Evolutionary conservation across 768 basidiomycete species (phyloP).

Genomic region (Serendipita sp.): DNA sequence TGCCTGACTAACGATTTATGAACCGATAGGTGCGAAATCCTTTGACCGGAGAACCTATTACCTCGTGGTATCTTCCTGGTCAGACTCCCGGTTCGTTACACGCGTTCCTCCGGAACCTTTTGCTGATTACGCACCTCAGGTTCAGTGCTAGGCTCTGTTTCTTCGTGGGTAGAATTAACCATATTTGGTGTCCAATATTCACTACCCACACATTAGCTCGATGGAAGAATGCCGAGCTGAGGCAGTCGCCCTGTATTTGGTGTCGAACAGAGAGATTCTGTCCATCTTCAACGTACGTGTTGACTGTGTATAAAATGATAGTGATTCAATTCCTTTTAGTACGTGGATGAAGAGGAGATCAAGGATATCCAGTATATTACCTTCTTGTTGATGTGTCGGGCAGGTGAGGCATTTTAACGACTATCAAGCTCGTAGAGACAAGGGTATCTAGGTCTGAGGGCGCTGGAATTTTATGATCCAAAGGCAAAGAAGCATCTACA

Average conservation of each 20-base stretch:
- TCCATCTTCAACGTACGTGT: constrained; percentile 57
- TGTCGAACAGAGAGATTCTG: constrained; percentile 58
- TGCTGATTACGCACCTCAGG: constrained; percentile 11
- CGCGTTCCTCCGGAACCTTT: too few species aligned
- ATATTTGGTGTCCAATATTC: not conserved
- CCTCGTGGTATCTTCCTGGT: constrained; percentile 78
- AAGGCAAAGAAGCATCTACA: constrained; percentile 69
- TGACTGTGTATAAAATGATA: not conserved
- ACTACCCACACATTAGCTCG: constrained; percentile 24
- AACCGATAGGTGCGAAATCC: constrained; percentile 54
- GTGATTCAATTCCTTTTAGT: constrained; percentile 27
- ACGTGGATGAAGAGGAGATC: constrained; percentile 46
- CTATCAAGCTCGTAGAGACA: not conserved
- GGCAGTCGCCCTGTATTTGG: constrained; percentile 66
- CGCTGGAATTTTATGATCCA: constrained; percentile 73
- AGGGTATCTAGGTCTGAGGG: constrained; percentile 32
- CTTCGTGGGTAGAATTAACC: constrained; percentile 27
- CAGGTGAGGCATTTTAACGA: constrained; percentile 20
- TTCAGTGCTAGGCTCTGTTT: constrained; percentile 71
- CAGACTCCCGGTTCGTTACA: constrained; percentile 41
- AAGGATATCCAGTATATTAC: constrained; percentile 70
- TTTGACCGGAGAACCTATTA: constrained; percentile 58
- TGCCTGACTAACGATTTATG: not conserved
- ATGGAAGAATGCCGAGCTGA: constrained; percentile 92
- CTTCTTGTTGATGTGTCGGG: constrained; percentile 76